These are phyloP conservation scores for Lumnitzera littorea DNA, from an alignment of 345 rosid genomes.

Conservation along the genomic window DNA sequence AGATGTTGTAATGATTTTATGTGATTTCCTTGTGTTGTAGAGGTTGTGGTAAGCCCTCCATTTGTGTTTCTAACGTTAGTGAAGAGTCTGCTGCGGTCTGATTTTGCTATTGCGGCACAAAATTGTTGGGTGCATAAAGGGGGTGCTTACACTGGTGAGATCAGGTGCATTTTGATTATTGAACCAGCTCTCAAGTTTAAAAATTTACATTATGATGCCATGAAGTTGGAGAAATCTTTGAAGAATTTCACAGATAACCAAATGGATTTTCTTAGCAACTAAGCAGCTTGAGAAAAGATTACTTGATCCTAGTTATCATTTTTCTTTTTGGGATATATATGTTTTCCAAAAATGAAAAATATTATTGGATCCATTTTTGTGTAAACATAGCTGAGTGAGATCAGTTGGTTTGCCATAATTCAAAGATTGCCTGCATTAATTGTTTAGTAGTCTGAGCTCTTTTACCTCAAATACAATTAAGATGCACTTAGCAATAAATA, in stretches of 20 bases:
- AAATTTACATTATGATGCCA: background rate
- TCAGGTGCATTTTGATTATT: conserved; percentile 32
- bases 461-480: too few relatives aligned
- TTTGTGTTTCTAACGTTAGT: conserved; percentile 51
- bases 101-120: conserved; percentile 61
- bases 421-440: too few relatives aligned
- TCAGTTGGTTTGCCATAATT: too few relatives aligned
- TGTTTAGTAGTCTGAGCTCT: too few relatives aligned
- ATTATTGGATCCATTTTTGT: too few relatives aligned
- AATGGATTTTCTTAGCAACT: too few relatives aligned
- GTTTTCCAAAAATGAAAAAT: too few relatives aligned
- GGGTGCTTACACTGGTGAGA: conserved; percentile 65
- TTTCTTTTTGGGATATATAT: too few relatives aligned
- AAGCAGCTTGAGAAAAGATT: too few relatives aligned
- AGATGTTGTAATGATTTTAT: background rate
- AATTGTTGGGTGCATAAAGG: conserved; percentile 72
- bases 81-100: conserved; percentile 36
- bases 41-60: conserved; percentile 75
- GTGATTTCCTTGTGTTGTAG: conserved; percentile 22
- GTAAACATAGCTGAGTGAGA: too few relatives aligned
- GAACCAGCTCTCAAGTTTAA: background rate
- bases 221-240: background rate
- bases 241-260: background rate
- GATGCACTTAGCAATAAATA: too few relatives aligned
- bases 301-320: too few relatives aligned